A percentile compares a stretch with the other conserved stretches of the same genome.
Conservation (phyloP, 2,329 filamentous ascomycete genomes). For the Ophiostoma triangulosporum region DNA sequence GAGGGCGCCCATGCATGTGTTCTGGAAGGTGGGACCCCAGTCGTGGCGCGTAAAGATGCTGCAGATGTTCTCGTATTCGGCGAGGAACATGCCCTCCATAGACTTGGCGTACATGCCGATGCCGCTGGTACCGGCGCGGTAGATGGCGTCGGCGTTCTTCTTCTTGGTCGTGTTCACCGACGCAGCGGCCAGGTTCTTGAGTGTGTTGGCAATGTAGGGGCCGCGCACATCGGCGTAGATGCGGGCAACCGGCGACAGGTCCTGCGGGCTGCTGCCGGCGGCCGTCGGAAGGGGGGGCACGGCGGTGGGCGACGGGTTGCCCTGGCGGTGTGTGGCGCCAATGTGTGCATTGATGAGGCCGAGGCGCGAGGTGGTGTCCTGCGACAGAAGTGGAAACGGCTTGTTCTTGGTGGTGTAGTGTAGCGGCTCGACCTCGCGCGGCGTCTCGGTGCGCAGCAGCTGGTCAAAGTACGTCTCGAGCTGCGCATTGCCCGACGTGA, state of each 20-base stretch:
- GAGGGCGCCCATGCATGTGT: constrained; percentile 65
- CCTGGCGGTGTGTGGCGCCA: constrained; percentile 38
- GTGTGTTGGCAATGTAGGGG: constrained; percentile 66
- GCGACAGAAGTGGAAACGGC: constrained; percentile 67
- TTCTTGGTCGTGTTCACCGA: constrained; percentile 74
- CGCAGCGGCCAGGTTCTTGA: constrained; percentile 78
- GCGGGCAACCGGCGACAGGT: constrained; percentile 55
- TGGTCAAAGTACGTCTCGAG: constrained; percentile 75
- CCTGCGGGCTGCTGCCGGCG: constrained; percentile 27
- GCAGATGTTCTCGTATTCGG: constrained; percentile 85
- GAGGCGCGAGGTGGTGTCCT: constrained; percentile 62
- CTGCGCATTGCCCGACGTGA: constrained; percentile 68
- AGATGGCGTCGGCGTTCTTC: constrained; percentile 69
- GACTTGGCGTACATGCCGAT: constrained; percentile 80
- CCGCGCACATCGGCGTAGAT: constrained; percentile 80
- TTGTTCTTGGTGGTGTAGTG: constrained; percentile 84
- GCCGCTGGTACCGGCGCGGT: constrained; percentile 77
- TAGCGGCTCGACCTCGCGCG: constrained; percentile 70
- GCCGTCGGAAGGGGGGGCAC: constrained; percentile 39
- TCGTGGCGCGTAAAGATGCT: constrained; percentile 77
- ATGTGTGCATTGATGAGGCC: constrained; percentile 69
- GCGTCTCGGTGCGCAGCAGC: constrained; percentile 60
- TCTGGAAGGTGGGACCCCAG: constrained; percentile 65
- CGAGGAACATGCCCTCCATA: constrained; percentile 72
- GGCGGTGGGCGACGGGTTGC: constrained; percentile 33